Percentiles rank a stretch among this genome's conserved stretches.
Conservation (phyloP, 345 rosid genomes). For the Syzygium oleosum region DNA sequence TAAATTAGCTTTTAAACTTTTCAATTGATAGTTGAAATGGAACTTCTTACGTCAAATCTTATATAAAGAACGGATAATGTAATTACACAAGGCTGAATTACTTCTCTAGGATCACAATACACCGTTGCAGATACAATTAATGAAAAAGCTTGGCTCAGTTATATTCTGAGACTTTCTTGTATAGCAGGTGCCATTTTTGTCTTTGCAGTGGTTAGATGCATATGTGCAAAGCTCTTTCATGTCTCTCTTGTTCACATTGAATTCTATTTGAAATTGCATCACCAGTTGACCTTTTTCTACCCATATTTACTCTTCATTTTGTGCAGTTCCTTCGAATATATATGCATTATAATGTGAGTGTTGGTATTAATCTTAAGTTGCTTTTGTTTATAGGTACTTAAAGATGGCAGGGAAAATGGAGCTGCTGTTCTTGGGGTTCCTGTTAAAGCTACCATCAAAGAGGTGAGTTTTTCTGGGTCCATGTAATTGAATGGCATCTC, state of each 20-base stretch:
- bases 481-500: background rate
- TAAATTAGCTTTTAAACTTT: background rate
- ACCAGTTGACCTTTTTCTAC: background rate
- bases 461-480: constrained; percentile 32
- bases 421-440: constrained; percentile 99
- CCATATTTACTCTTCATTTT: background rate
- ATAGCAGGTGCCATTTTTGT: background rate
- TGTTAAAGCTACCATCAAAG: constrained; percentile 93
- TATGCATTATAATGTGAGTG: background rate
- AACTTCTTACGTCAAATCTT: background rate
- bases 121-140: background rate
- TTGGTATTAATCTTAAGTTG: background rate
- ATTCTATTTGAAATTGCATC: background rate
- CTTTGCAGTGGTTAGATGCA: background rate
- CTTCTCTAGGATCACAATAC: background rate
- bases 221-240: background rate
- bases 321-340: background rate
- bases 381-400: constrained; percentile 49
- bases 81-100: background rate
- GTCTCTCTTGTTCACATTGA: background rate
- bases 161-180: background rate
- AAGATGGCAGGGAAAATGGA: constrained; percentile 62
- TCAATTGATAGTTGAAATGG: background rate
- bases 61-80: background rate
- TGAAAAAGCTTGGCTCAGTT: background rate